These are phyloP conservation scores for Phytopythium boreale DNA, from an alignment of 352 stramenopile species.

Conservation along the genomic window DNA sequence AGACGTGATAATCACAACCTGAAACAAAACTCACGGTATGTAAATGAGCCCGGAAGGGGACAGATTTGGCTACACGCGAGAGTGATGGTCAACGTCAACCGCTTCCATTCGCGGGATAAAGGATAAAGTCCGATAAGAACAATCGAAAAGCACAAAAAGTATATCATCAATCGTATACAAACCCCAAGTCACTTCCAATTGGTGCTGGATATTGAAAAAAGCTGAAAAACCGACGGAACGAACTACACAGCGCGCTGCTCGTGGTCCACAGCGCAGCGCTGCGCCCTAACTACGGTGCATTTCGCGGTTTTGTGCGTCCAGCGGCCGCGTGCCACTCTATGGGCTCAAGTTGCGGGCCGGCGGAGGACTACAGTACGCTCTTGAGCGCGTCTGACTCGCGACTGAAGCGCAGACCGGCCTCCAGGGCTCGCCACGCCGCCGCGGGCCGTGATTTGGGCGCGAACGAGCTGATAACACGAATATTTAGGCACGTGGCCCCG, in stretches of 20 bases:
- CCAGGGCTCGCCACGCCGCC: neutral
- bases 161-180: neutral
- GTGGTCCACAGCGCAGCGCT: neutral
- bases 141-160: too few species aligned
- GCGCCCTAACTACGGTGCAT: neutral
- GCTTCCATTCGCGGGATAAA: neutral
- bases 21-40: neutral
- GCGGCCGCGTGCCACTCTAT: neutral
- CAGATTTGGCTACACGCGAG: slow-evolving; percentile 5
- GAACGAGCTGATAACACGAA: neutral
- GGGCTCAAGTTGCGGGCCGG: neutral
- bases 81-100: slow-evolving; percentile 6
- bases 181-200: neutral
- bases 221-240: neutral
- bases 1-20: neutral
- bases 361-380: too few species aligned
- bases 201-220: slow-evolving; percentile 7
- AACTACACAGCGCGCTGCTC: neutral
- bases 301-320: neutral
- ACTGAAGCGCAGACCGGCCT: neutral
- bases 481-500: neutral
- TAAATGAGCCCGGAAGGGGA: slow-evolving; percentile 3
- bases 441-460: too few species aligned
- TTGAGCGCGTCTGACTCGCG: too few species aligned
- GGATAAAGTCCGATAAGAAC: neutral